phyloP scores from a whole-genome alignment of 441 rosid genomes.

The Mallotus japonicus region DNA sequence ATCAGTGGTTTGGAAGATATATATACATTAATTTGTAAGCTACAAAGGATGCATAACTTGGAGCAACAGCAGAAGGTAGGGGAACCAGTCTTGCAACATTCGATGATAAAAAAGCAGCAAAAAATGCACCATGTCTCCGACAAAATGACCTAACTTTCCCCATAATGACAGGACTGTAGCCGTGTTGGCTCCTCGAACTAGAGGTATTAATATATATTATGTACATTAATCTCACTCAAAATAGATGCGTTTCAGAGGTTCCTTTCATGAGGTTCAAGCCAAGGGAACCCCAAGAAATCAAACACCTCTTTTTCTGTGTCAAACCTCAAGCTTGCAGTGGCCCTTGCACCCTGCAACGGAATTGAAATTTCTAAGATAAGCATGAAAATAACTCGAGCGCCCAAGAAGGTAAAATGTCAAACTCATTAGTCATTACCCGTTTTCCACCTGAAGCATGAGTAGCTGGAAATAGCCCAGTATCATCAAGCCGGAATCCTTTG shows the following conservation, averaged over 20 bases:
- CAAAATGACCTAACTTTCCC: background rate
- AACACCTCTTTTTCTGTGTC: conserved; percentile 70
- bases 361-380: conserved; percentile 1
- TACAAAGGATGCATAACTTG: background rate
- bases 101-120: background rate
- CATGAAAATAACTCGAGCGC: background rate
- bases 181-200: conserved; percentile 3
- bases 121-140: background rate
- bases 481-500: conserved; percentile 83
- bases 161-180: too few relatives aligned
- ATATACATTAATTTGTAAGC: background rate
- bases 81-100: background rate
- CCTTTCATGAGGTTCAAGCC: conserved; percentile 80
- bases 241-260: conserved; percentile 43
- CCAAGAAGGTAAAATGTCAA: background rate
- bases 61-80: too few relatives aligned
- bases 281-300: conserved; percentile 78
- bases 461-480: conserved; percentile 81
- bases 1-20: background rate
- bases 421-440: conserved; percentile 42
- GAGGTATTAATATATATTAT: background rate
- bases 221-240: conserved; percentile 8
- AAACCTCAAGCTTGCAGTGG: conserved; percentile 55
- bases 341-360: conserved; percentile 61
- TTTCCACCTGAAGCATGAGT: conserved; percentile 72